phyloP scores from a whole-genome alignment of 352 stramenopile genomes.

The Globisporangium paroecandrum region DNA sequence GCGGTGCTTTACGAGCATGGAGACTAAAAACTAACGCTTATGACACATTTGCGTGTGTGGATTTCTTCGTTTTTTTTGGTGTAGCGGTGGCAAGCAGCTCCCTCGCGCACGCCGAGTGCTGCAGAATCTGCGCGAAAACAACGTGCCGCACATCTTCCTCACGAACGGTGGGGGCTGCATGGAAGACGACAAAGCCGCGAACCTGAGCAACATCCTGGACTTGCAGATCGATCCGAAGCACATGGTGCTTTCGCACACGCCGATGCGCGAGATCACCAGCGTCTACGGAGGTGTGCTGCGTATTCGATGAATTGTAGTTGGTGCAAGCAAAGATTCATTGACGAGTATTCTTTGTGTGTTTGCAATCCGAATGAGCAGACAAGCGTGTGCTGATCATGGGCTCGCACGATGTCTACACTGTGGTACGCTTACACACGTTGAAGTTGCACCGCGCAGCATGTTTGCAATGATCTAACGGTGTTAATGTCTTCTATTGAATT shows the following conservation, averaged over 20 bases:
- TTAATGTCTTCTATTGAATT: neutral
- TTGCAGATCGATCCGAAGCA: slow-evolving; percentile 64
- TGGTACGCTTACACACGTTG: slow-evolving; percentile 32
- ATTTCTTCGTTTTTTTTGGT: neutral
- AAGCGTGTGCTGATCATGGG: slow-evolving; percentile 86
- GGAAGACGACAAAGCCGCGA: slow-evolving; percentile 80
- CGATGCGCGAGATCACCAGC: slow-evolving; percentile 76
- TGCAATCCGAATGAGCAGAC: slow-evolving; percentile 26
- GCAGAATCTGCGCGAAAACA: slow-evolving; percentile 47
- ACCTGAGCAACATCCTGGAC: slow-evolving; percentile 59
- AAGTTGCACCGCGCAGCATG: neutral
- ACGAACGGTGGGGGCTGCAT: slow-evolving; percentile 89
- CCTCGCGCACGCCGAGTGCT: slow-evolving; percentile 67
- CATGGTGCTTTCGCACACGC: slow-evolving; percentile 87
- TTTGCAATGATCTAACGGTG: neutral
- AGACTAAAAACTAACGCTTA: neutral
- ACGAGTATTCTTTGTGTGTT: neutral
- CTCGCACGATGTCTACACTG: slow-evolving; percentile 74
- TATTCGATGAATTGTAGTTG: neutral
- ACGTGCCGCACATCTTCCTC: slow-evolving; percentile 87
- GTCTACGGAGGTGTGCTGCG: slow-evolving; percentile 44
- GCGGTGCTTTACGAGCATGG: neutral
- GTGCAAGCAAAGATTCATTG: neutral
- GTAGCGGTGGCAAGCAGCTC: slow-evolving; percentile 65
- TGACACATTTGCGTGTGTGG: neutral